These are phyloP conservation scores for Zopfochytrium polystomum DNA, from an alignment of 371 early-diverging fungal species.

Conservation along the genomic window DNA sequence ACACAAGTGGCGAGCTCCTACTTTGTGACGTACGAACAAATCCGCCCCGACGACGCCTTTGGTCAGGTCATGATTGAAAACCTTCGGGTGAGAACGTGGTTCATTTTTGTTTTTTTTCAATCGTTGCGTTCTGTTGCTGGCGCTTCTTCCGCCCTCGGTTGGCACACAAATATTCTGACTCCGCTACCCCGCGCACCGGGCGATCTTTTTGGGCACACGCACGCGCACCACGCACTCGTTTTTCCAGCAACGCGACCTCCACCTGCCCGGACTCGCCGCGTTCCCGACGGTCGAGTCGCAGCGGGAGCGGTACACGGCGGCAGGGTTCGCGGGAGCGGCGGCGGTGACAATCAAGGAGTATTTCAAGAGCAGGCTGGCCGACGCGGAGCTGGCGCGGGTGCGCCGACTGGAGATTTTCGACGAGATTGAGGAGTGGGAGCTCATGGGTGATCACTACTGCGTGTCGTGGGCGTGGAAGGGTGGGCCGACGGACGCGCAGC, in stretches of 20 bases:
- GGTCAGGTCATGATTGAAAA: slow-evolving; percentile 89
- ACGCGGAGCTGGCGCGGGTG: slow-evolving; percentile 52
- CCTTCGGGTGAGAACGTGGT: slow-evolving; percentile 48
- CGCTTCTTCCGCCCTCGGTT: too few relatives aligned
- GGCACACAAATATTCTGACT: too few relatives aligned
- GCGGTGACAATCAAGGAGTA: slow-evolving; percentile 55
- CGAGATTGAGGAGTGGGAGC: slow-evolving; percentile 89
- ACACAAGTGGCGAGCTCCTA: slow-evolving; percentile 45
- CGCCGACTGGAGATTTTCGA: slow-evolving; percentile 81
- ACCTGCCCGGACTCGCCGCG: slow-evolving; percentile 69
- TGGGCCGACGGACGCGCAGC: too few relatives aligned
- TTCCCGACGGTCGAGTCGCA: slow-evolving; percentile 73
- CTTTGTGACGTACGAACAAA: slow-evolving; percentile 86
- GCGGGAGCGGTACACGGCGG: slow-evolving; percentile 54
- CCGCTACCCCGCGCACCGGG: too few relatives aligned
- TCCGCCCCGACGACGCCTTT: slow-evolving; percentile 85
- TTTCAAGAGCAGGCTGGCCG: slow-evolving; percentile 49
- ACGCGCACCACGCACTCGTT: too few relatives aligned
- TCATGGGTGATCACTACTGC: slow-evolving; percentile 85
- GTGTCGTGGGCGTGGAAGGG: slow-evolving; percentile 67
- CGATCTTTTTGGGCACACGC: too few relatives aligned
- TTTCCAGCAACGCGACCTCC: slow-evolving; percentile 62
- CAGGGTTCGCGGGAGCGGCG: slow-evolving; percentile 55
- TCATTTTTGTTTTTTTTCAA: neutral
- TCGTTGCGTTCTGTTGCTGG: too few relatives aligned